Conservation (phyloP, 2,329 filamentous ascomycete species). For the Ophiostoma triangulosporum region DNA sequence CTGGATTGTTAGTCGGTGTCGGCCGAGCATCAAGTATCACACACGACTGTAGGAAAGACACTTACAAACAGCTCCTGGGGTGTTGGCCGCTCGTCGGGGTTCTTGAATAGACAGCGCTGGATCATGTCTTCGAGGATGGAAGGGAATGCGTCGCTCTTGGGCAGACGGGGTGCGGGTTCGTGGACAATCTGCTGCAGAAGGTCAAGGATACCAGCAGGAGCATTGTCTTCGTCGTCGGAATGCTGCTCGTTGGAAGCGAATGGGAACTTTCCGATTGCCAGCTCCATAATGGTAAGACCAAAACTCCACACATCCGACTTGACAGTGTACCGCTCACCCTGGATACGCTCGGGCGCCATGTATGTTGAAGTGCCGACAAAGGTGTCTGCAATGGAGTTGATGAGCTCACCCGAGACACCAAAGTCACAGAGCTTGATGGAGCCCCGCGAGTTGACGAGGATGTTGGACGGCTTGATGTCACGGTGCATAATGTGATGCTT, state of each 20-base stretch:
- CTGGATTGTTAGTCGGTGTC: slow-evolving; percentile 28
- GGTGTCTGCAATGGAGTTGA: slow-evolving; percentile 95
- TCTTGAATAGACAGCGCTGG: slow-evolving; percentile 86
- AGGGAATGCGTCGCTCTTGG: slow-evolving; percentile 95
- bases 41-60: slow-evolving; percentile 7
- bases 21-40: not conserved
- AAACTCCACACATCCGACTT: slow-evolving; percentile 99
- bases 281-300: slow-evolving; percentile 86
- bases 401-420: slow-evolving; percentile 92
- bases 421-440: slow-evolving; percentile 98
- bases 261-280: slow-evolving; percentile 94
- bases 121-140: slow-evolving; percentile 93
- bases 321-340: slow-evolving; percentile 92
- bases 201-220: slow-evolving; percentile 89
- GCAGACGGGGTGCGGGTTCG: slow-evolving; percentile 82
- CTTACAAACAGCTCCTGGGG: slow-evolving; percentile 85
- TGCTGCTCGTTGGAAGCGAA: slow-evolving; percentile 64
- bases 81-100: slow-evolving; percentile 76
- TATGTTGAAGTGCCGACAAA: slow-evolving; percentile 98
- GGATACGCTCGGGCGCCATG: slow-evolving; percentile 97
- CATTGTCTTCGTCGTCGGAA: slow-evolving; percentile 59
- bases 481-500: slow-evolving; percentile 98
- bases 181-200: slow-evolving; percentile 95
- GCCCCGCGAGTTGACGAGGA: slow-evolving; percentile 86
- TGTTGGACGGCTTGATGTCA: slow-evolving; percentile 97